Evolutionary conservation across 2,329 filamentous ascomycete genomes (phyloP).

Genomic region (Aspergillus ustus): DNA sequence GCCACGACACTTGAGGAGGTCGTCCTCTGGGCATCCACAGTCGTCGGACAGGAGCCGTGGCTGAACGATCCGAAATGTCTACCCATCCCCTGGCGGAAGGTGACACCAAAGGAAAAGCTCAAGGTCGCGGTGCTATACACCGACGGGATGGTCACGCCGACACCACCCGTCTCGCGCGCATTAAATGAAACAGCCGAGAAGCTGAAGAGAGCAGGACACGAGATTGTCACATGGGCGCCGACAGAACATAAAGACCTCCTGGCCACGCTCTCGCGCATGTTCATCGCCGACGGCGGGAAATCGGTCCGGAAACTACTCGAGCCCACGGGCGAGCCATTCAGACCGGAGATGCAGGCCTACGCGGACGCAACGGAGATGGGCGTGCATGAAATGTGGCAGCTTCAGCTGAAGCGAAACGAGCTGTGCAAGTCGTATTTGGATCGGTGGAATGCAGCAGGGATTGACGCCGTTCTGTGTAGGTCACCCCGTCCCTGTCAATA

Average conservation of each 20-base stretch:
- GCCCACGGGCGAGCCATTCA: constrained; percentile 39
- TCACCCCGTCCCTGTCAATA: not conserved
- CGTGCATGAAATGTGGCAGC: constrained; percentile 53
- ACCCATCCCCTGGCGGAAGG: constrained; percentile 60
- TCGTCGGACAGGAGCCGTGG: constrained; percentile 60
- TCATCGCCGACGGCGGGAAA: constrained; percentile 58
- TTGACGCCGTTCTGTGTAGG: constrained; percentile 29
- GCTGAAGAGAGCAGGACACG: constrained; percentile 61
- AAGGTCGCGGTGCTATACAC: constrained; percentile 64
- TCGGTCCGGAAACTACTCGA: constrained; percentile 36
- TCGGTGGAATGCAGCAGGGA: constrained; percentile 17
- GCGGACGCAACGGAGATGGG: constrained; percentile 50
- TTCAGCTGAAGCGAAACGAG: constrained; percentile 53
- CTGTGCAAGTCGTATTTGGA: constrained; percentile 38
- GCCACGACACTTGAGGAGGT: constrained; percentile 61
- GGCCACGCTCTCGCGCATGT: constrained; percentile 30
- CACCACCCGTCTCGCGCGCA: constrained; percentile 66
- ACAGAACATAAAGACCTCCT: constrained; percentile 20
- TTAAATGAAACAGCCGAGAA: constrained; percentile 55
- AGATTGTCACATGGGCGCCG: constrained; percentile 41
- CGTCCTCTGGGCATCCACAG: constrained; percentile 56
- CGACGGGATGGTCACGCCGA: constrained; percentile 65
- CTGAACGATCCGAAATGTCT: constrained; percentile 60
- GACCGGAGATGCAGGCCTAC: constrained; percentile 56
- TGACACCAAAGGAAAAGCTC: constrained; percentile 39